Evolutionary conservation across 108 stramenopile species (phyloP).

Genomic region (Nitzschia sp.): DNA sequence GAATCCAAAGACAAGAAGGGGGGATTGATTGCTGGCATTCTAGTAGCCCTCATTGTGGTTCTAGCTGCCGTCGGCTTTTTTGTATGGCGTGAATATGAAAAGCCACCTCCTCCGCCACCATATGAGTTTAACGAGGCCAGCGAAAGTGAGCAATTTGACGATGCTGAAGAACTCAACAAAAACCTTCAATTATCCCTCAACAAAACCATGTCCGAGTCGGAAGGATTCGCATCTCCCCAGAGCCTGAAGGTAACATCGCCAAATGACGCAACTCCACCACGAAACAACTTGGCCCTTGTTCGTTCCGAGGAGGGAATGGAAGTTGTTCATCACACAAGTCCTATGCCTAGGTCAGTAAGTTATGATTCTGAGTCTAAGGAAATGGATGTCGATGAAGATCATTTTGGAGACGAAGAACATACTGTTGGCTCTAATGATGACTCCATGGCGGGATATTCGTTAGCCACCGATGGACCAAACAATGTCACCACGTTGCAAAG

Average conservation of each 20-base stretch:
- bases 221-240: not conserved
- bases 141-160: not conserved
- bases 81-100: not conserved
- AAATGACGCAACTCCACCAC: not conserved
- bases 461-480: conserved; percentile 15
- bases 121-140: conserved; percentile 18
- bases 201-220: conserved; percentile 6
- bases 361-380: not conserved
- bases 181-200: not conserved
- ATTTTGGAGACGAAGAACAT: not conserved
- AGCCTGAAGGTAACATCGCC: not conserved
- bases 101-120: conserved; percentile 23
- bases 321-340: conserved; percentile 4
- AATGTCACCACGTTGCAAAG: not conserved
- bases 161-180: conserved; percentile 12
- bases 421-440: conserved; percentile 19
- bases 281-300: not conserved
- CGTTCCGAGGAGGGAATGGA: conserved; percentile 20
- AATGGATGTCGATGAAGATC: conserved; percentile 6
- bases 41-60: conserved; percentile 9
- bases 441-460: conserved; percentile 33
- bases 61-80: conserved; percentile 1
- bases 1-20: not conserved
- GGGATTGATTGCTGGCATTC: conserved; percentile 8
- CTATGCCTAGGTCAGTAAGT: not conserved